Evolutionary conservation across 768 basidiomycete genomes (phyloP).

Genomic region (Rhizopogon sp.): DNA sequence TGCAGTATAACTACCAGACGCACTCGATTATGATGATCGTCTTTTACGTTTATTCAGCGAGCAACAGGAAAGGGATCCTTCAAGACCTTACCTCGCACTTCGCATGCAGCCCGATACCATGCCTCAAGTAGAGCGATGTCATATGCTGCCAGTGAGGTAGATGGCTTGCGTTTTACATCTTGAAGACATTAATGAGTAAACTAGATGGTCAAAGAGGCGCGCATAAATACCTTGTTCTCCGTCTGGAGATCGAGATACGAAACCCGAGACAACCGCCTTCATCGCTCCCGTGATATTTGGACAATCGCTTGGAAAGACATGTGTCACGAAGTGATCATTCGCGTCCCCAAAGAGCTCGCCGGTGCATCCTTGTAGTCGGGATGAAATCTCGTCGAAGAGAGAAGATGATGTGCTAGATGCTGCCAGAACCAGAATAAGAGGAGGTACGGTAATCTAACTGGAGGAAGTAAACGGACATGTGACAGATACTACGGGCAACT

Average conservation of each 20-base stretch:
- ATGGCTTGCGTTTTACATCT: slow-evolving; percentile 42
- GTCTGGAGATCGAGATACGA: slow-evolving; percentile 37
- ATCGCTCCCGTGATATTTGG: slow-evolving; percentile 46
- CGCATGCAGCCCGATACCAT: slow-evolving; percentile 49
- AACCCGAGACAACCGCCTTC: slow-evolving; percentile 49
- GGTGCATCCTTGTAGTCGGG: slow-evolving; percentile 27
- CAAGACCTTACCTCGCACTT: slow-evolving; percentile 30
- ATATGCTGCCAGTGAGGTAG: slow-evolving; percentile 50
- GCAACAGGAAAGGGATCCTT: not conserved
- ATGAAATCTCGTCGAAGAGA: slow-evolving; percentile 41
- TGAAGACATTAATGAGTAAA: not conserved
- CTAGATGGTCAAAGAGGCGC: not conserved
- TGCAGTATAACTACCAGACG: slow-evolving; percentile 61
- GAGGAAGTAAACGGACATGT: slow-evolving; percentile 35
- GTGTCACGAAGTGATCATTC: slow-evolving; percentile 30
- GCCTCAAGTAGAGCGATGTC: slow-evolving; percentile 57
- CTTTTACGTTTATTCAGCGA: slow-evolving; percentile 1
- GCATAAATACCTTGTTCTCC: slow-evolving; percentile 24
- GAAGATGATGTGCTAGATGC: slow-evolving; percentile 42
- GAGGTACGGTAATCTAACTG: not conserved
- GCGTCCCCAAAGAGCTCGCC: slow-evolving; percentile 18
- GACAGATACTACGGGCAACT: slow-evolving; percentile 56
- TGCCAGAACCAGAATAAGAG: not conserved
- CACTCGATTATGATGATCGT: slow-evolving; percentile 12
- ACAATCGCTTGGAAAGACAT: slow-evolving; percentile 58